Evolutionary conservation across 164 flowering plant genomes (phyloP).

Genomic region (Sextonia rubra): DNA sequence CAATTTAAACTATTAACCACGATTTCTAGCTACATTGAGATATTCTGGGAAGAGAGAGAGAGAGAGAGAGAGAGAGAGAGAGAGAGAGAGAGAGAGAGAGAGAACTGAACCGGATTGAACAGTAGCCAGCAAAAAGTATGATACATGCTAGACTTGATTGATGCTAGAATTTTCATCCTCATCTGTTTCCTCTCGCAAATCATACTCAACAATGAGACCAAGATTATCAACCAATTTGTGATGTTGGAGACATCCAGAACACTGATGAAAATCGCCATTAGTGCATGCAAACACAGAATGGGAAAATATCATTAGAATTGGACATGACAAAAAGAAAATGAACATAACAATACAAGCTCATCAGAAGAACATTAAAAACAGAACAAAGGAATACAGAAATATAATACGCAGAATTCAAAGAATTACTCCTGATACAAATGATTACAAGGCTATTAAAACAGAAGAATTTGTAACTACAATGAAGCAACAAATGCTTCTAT

Average conservation of each 20-base stretch:
- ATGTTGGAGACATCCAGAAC: conserved; percentile 85
- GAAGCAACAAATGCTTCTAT: no score
- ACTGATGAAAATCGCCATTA: conserved; percentile 33
- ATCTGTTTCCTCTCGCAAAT: conserved; percentile 48
- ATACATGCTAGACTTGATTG: neutral
- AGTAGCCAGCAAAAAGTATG: neutral
- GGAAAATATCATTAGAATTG: no score
- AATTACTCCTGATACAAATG: neutral
- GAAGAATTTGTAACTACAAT: neutral
- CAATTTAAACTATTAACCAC: no score
- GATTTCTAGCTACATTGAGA: neutral
- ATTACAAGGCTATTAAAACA: neutral
- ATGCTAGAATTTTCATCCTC: conserved; percentile 26
- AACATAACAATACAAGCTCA: no score
- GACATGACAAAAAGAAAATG: no score
- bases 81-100: no score
- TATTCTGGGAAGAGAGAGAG: no score
- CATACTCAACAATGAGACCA: conserved; percentile 82
- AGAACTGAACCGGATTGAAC: neutral
- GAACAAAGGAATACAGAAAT: no score
- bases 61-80: no score
- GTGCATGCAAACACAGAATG: neutral
- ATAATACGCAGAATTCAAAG: no score
- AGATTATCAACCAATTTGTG: conserved; percentile 95
- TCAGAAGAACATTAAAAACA: no score